phyloP scores from a whole-genome alignment of 2,329 filamentous ascomycete species.

The Aureobasidium subglaciale region DNA sequence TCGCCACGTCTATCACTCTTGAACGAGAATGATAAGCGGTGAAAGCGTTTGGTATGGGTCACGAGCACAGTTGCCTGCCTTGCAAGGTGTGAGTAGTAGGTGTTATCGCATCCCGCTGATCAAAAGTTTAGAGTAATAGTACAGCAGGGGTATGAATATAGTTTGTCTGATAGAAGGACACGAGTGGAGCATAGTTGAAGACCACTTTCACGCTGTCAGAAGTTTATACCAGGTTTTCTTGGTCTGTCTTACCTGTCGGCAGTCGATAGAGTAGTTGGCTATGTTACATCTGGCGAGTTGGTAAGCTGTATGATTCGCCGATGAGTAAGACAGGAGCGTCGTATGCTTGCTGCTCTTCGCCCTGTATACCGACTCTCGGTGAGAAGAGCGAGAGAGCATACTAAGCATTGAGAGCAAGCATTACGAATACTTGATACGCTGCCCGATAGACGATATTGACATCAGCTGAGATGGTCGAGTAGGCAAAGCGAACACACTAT shows the following conservation, averaged over 20 bases:
- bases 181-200: neutral
- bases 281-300: neutral
- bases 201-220: neutral
- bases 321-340: neutral
- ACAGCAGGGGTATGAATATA: neutral
- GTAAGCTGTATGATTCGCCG: neutral
- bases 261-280: neutral
- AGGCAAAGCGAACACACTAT: no score
- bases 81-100: neutral
- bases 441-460: neutral
- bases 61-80: constrained; percentile 2
- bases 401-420: neutral
- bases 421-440: neutral
- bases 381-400: neutral
- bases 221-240: neutral
- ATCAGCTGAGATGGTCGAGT: no score
- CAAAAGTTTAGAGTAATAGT: neutral
- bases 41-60: neutral
- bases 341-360: neutral
- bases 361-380: neutral
- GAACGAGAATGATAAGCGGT: neutral
- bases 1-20: neutral
- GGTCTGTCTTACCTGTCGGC: no score
- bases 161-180: neutral
- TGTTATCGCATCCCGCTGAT: no score